phyloP scores from a whole-genome alignment of 179 eudicot species.

The Spinacia oleracea region DNA sequence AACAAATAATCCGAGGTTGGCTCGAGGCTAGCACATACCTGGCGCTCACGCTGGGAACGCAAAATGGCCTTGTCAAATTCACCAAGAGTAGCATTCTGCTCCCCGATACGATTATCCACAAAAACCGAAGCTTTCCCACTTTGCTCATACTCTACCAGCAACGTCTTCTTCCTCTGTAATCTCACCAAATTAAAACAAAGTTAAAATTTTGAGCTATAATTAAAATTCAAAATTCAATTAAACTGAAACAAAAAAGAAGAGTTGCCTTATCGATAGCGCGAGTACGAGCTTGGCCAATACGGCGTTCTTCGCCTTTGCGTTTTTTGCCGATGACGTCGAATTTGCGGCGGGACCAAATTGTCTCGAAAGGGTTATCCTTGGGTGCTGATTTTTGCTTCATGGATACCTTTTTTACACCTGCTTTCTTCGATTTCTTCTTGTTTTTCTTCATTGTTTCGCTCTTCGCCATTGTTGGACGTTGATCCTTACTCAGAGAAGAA shows the following conservation, averaged over 20 bases:
- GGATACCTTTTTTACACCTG: slow-evolving; percentile 43
- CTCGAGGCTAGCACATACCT: slow-evolving; percentile 27
- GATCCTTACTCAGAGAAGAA: neutral
- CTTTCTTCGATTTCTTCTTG: slow-evolving; percentile 43
- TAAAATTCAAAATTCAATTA: neutral
- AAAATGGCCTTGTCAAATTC: slow-evolving; percentile 87
- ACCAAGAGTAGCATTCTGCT: slow-evolving; percentile 64
- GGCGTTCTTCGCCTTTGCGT: slow-evolving; percentile 79
- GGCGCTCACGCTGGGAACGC: slow-evolving; percentile 89
- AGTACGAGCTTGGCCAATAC: slow-evolving; percentile 81
- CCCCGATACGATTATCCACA: slow-evolving; percentile 87
- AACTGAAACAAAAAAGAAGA: neutral
- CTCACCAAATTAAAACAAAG: neutral
- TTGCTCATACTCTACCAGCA: slow-evolving; percentile 83
- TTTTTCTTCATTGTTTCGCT: slow-evolving; percentile 42
- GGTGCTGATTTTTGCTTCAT: slow-evolving; percentile 53
- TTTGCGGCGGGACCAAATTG: slow-evolving; percentile 86
- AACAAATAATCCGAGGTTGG: no score
- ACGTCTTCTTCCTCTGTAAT: slow-evolving; percentile 77
- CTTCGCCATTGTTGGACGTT: slow-evolving; percentile 62
- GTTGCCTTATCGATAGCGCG: slow-evolving; percentile 68
- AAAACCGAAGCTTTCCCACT: slow-evolving; percentile 78
- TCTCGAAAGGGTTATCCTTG: slow-evolving; percentile 74
- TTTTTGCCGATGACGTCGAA: slow-evolving; percentile 82
- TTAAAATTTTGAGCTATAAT: neutral